Evolutionary conservation across 179 eudicot species (phyloP), one percentile per base, ranked within the genome.

Genomic region (Amaranthus tricolor): DNA sequence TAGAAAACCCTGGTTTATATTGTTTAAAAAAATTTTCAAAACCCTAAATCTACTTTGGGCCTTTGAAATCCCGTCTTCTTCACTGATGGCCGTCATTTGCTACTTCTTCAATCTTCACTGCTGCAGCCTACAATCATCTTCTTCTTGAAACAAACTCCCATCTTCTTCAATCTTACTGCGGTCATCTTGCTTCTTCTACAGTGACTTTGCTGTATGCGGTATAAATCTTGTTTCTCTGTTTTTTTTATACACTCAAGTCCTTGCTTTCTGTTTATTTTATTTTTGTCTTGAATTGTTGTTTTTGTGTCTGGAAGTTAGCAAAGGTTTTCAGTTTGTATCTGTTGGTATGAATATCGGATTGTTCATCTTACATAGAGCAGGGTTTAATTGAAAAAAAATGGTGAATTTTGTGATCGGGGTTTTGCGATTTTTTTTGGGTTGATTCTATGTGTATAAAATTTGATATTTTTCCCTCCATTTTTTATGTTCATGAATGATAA

Each of bases 171-270:
- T n/a, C n/a, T n/a, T n/a, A n/a, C n/a, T n/a, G n/a, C n/a, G n/a
- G n/a, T n/a, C n/a, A n/a, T n/a, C n/a, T n/a, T n/a, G n/a, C n/a
- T n/a, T n/a, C n/a, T n/a, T 74, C 76, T 15, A 7, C 81, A 77
- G 78, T 81, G 19, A 77, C 56, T 52, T 69, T 72, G 74, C 58
- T 66, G 13, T 70, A n/a, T 71, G 52, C 57, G 84, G 84, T 81
- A 77, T 81, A 73, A 65, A 54, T 73, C 77, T 68, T n/a, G 9
- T 57, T 9, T 62, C 66, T 51, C 40, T 76, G 4, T 60, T 66
- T n/a, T 13, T n/a, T 13, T n/a, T 65, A 14, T 24, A 0, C 58
- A 16, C 10, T 12, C 31, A 53, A 53, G 53, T 69, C 40, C 0
- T 69, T 7, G 16, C 1, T 24, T 15, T 40, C 5, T 7, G 24